Evolutionary conservation across 139 green algal species (phyloP), one percentile per base, ranked within the genome.

Genomic region (Micromonas pusilla): DNA sequence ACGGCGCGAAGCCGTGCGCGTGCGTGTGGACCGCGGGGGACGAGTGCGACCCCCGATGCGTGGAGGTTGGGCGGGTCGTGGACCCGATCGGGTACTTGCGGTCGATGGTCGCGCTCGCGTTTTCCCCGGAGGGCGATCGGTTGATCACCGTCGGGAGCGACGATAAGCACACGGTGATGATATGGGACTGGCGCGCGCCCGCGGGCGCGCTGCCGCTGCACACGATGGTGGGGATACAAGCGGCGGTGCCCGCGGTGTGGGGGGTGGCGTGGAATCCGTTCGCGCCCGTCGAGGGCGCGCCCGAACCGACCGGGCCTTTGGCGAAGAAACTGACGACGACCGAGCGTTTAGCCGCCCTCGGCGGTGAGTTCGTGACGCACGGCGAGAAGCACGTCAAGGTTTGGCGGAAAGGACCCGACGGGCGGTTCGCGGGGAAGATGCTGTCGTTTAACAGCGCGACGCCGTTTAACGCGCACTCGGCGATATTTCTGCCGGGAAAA

Each of bases 1-100:
- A 78, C 5, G 77, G 77, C 31, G 9, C 19, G 6, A 34, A 80
- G 5, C 74, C 74, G 19, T 64, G 16, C 60, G 68, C 70, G 21
- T 62, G 13, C 30, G 74, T 80, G 74, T 80, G 74, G 74, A 32
- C 3, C 85, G 80, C 64, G 4, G 74, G 87, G 1, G 74, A 68
- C 23, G 6, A 5, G 25, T 9, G 3, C 13, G 52, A 38, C 20
- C 20, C 23, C 34, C 60, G 3, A 36, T 60, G 33, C 32, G 70
- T 31, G 25, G 32, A 0, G 23, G 23, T 20, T 53, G 52, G 9
- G 74, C 72, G 74, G 52, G 68, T 16, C 45, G 39, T 26, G 74
- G 74, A 25, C 70, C 60, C 74, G 52, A 19, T 30, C 6, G 25
- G 60, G 25, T 30, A 80, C 74, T n/a, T 57, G 62, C 74, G 74